Conservation (phyloP, 805 yeast species). For the Candida succiphila region DNA sequence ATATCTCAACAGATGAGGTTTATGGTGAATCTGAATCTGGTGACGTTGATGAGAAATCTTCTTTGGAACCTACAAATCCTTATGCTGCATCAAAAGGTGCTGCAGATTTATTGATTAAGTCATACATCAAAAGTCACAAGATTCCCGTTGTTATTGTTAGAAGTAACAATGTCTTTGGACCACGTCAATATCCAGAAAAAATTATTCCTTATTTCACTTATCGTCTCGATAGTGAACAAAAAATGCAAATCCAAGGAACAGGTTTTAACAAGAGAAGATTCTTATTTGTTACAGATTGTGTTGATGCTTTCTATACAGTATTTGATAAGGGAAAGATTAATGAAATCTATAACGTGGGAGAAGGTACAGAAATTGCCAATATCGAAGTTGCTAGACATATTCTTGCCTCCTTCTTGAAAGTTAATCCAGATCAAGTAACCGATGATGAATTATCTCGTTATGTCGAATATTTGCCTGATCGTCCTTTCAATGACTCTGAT, state of each 20-base stretch:
- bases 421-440: not conserved
- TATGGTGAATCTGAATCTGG: slow-evolving; percentile 34
- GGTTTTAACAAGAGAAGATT: slow-evolving; percentile 35
- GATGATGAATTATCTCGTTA: slow-evolving; percentile 3
- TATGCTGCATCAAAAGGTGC: slow-evolving; percentile 50
- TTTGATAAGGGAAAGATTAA: slow-evolving; percentile 8
- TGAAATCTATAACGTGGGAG: slow-evolving; percentile 4
- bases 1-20: slow-evolving; percentile 51
- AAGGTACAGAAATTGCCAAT: slow-evolving; percentile 1
- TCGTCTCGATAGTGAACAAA: not conserved
- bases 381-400: not conserved
- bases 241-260: slow-evolving; percentile 35
- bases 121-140: slow-evolving; percentile 32
- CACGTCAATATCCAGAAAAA: slow-evolving; percentile 45
- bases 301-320: slow-evolving; percentile 26
- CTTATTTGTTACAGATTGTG: slow-evolving; percentile 32
- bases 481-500: slow-evolving; percentile 4
- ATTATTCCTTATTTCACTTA: slow-evolving; percentile 26
- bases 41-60: slow-evolving; percentile 24
- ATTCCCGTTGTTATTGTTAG: slow-evolving; percentile 33
- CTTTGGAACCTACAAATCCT: slow-evolving; percentile 43
- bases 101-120: slow-evolving; percentile 34
- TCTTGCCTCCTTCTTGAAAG: not conserved
- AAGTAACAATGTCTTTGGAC: slow-evolving; percentile 45
- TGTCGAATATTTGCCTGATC: slow-evolving; percentile 19